Evolutionary conservation across 129 eudicot species (phyloP).

Genomic region (Calendula officinalis): DNA sequence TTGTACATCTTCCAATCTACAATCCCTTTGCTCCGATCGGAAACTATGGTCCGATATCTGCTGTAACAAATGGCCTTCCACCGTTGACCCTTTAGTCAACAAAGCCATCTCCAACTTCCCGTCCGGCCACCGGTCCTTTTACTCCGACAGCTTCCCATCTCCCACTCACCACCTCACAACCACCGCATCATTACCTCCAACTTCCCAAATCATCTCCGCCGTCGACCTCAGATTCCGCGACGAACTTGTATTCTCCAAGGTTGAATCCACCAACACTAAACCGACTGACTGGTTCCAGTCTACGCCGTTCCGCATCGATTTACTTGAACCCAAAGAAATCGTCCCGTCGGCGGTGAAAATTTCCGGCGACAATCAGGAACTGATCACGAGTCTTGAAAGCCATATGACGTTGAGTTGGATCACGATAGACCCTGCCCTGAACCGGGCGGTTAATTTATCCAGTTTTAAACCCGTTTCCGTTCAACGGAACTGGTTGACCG

Average conservation of each 20-base stretch:
- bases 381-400: neutral
- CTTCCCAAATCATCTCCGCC: slow-evolving; percentile 24
- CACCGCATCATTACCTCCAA: neutral
- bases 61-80: slow-evolving; percentile 44
- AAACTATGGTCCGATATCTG: slow-evolving; percentile 49
- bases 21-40: slow-evolving; percentile 39
- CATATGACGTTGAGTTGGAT: slow-evolving; percentile 36
- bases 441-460: slow-evolving; percentile 33
- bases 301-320: slow-evolving; percentile 32
- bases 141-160: slow-evolving; percentile 30
- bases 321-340: slow-evolving; percentile 34
- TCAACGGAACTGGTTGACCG: slow-evolving; percentile 36
- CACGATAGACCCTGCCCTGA: slow-evolving; percentile 31
- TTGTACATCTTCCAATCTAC: slow-evolving; percentile 38
- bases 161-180: slow-evolving; percentile 19
- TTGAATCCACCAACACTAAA: slow-evolving; percentile 18
- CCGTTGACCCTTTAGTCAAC: slow-evolving; percentile 5
- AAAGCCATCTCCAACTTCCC: slow-evolving; percentile 27
- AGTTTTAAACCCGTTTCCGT: slow-evolving; percentile 31
- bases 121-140: slow-evolving; percentile 43
- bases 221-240: slow-evolving; percentile 23
- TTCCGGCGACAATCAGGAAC: slow-evolving; percentile 2
- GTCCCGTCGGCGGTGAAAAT: slow-evolving; percentile 14
- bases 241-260: slow-evolving; percentile 24
- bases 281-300: slow-evolving; percentile 28